Conservation (phyloP, 495 filamentous ascomycete species). For the Aspergillus nidulans region DNA sequence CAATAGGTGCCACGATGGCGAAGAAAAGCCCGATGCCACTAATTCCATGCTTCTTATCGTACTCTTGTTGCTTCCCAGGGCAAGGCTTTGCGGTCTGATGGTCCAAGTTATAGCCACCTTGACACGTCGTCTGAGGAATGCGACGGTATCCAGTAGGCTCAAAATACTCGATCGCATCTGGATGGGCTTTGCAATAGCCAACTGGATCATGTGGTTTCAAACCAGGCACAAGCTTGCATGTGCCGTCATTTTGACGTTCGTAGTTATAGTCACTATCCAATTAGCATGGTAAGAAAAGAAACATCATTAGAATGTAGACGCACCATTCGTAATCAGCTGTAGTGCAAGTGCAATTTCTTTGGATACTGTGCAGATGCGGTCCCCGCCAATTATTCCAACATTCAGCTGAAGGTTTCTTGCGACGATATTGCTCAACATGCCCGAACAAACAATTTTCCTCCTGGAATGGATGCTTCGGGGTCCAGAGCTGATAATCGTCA, state of each 20-base stretch:
- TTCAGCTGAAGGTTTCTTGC: slow-evolving; percentile 66
- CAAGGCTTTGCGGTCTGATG: slow-evolving; percentile 57
- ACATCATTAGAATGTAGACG: slow-evolving; percentile 22
- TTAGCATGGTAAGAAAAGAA: not conserved
- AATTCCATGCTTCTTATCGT: slow-evolving; percentile 63
- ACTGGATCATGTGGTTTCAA: slow-evolving; percentile 61
- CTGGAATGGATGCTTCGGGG: slow-evolving; percentile 71
- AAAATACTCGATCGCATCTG: slow-evolving; percentile 66
- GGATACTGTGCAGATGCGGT: slow-evolving; percentile 57
- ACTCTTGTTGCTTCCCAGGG: slow-evolving; percentile 72
- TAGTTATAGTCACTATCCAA: slow-evolving; percentile 84
- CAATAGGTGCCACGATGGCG: slow-evolving; percentile 69
- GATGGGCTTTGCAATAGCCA: slow-evolving; percentile 61
- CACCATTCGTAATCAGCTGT: slow-evolving; percentile 92
- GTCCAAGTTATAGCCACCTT: slow-evolving; percentile 68
- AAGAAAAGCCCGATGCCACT: slow-evolving; percentile 80
- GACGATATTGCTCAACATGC: slow-evolving; percentile 81
- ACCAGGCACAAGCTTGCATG: slow-evolving; percentile 70
- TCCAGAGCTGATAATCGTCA: slow-evolving; percentile 82
- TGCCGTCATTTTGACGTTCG: slow-evolving; percentile 66
- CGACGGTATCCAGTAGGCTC: slow-evolving; percentile 84
- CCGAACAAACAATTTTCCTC: slow-evolving; percentile 84
- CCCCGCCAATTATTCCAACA: slow-evolving; percentile 80
- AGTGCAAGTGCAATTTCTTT: slow-evolving; percentile 74
- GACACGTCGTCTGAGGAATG: slow-evolving; percentile 82